Conservation (phyloP, 164 flowering plant species). For the Saururus chinensis region DNA sequence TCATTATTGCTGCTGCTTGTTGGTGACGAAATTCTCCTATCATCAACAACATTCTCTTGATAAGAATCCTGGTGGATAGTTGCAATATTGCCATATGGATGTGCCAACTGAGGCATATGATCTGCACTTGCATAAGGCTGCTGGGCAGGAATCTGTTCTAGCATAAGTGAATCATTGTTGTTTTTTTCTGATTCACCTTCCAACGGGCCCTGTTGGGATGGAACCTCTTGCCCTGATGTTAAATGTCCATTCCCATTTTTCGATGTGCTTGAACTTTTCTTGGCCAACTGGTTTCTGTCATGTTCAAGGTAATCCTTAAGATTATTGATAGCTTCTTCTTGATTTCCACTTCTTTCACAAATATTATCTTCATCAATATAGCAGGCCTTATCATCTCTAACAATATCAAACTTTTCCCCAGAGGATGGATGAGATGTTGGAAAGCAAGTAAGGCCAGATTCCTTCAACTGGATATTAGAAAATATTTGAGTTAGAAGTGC, state of each 20-base stretch:
- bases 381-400: not conserved
- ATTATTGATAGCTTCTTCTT: not conserved
- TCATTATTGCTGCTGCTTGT: not conserved
- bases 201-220: not conserved
- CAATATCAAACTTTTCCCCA: not conserved
- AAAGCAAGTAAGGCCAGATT: not conserved
- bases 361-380: not conserved
- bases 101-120: not conserved
- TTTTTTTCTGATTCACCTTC: not conserved
- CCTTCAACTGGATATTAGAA: not conserved
- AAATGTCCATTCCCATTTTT: not conserved
- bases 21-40: not conserved
- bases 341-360: not conserved
- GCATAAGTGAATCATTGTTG: not conserved
- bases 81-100: not conserved
- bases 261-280: not conserved
- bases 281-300: not conserved
- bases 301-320: not conserved
- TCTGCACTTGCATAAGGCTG: not conserved
- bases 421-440: not conserved
- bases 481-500: not conserved
- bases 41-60: not conserved
- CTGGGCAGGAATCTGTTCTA: not conserved
- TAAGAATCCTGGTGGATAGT: too few species aligned
- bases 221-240: not conserved